Base-by-base conservation (phyloP, 345 rosid genomes). In the Eucalyptus erythrocorys region DNA sequence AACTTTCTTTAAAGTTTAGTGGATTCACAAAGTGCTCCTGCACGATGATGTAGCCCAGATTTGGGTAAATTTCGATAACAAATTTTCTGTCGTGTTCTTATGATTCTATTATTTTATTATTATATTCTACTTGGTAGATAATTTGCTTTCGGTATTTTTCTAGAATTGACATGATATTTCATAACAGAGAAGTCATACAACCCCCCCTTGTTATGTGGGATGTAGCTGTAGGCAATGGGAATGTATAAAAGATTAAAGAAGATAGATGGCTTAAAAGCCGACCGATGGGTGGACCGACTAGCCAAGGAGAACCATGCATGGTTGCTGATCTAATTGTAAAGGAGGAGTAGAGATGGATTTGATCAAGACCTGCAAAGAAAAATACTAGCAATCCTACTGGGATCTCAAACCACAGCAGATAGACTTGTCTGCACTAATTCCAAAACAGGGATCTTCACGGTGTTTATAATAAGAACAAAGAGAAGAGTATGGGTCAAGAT, bases 111-210 rank as follows among this genome's bases (percentile, higher is more conserved):
- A 51, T 21, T 51, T 1, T 21, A 51, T 51, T 51, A 51, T 1
- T 51, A 4, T 51, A 51, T 8, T 21, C 1, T 51, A 19, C 57
- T 0, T 1, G 0, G 1, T 7, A 26, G 57, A 51, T 51, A 51
- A 10, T 51, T 51, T 21, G 10, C 26, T 51, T 51, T 51, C 0
- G 10, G 26, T 51, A 51, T 51, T 21, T 51, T 51, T 21, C 4
- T 51, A 0, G 26, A 51, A 51, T 51, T 51, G 26, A 26, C 0
- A 0, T 51, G 26, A 10, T 0, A 51, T 51, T 51, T 51, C 57
- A 8, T 51, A 51, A 8, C 10, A 21, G 4, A 21, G 34, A 61
- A 61, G 68, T 34, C 68, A 27, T 61, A 30, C 8, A 64, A n/a
- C 40, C 37, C 76, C 9, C 3, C 76, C 9, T 2, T 0, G 2